Base-by-base conservation (phyloP, 2,329 filamentous ascomycete genomes). In the Hyphodiscus sp. region DNA sequence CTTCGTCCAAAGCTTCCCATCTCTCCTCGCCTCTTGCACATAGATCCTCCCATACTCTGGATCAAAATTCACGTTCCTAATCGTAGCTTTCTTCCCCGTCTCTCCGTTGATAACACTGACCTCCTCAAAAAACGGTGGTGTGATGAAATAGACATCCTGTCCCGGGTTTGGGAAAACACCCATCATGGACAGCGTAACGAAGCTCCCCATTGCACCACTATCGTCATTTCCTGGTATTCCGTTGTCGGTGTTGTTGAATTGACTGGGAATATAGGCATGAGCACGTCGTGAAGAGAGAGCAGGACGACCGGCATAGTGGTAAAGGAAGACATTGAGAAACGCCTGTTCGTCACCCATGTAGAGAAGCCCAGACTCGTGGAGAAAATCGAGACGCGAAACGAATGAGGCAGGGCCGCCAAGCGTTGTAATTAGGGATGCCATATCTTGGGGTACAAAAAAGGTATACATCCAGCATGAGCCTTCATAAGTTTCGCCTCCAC, bases 211-310 rank as follows among this genome's bases (percentile, higher is more conserved):
- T 0, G 84, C 82, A 7, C 85, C 85, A 46, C 75, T 78, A 65
- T 87, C 84, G 55, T 87, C 83, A 63, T 87, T 87, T 0, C 85
- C 85, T 0, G 85, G 83, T 9, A 87, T 76, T 0, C 84, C 84
- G 1, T 69, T 72, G 0, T 79, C 70, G 0, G 76, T 79, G 0
- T 80, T 75, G 58, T 78, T 75, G 71, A 87, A 88, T 59, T 75
- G 79, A 0, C 72, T 71, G 0, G 84, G 83, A 41, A 87, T 85
- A 61, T 87, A 87, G 57, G 71, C 77, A 63, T 86, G 83, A 0
- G 76, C 74, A 20, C 80, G 78, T 44, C 64, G 58, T 1, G 76
- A 74, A 1, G 76, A 79, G 10, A 77, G 67, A 0, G 47, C 57
- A 2, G 58, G 58, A 0, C 83, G 77, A 0, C 81, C 83, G 0